These are phyloP conservation scores for Neonectria punicea DNA, from an alignment of 2,329 filamentous ascomycete species.

Conservation along the genomic window DNA sequence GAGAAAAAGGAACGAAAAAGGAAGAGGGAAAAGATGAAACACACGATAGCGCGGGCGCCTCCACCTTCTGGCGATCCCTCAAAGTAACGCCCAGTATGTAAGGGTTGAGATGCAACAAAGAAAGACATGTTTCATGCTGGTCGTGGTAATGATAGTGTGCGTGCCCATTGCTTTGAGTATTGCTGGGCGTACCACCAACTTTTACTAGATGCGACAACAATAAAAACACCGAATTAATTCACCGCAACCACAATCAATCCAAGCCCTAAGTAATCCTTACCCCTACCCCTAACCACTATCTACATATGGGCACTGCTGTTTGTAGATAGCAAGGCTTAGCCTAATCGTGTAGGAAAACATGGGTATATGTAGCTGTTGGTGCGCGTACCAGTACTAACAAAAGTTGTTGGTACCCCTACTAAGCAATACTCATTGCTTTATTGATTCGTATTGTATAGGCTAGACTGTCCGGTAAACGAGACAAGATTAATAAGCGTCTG, in stretches of 20 bases:
- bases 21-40: slow-evolving; percentile 29
- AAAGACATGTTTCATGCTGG: slow-evolving; percentile 1
- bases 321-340: too few species aligned
- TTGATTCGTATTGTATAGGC: not conserved
- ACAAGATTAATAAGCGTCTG: not conserved
- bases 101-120: slow-evolving; percentile 8
- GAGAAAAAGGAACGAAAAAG: slow-evolving; percentile 15
- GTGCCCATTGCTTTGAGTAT: not conserved
- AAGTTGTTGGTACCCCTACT: too few species aligned
- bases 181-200: too few species aligned
- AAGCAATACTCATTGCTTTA: not conserved
- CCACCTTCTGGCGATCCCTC: slow-evolving; percentile 13
- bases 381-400: too few species aligned
- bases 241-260: too few species aligned
- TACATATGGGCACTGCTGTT: too few species aligned
- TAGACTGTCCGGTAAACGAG: not conserved
- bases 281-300: too few species aligned
- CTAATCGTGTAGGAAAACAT: too few species aligned
- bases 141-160: slow-evolving; percentile 5
- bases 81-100: slow-evolving; percentile 19
- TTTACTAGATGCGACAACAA: too few species aligned
- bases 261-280: too few species aligned
- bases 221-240: too few species aligned
- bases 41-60: slow-evolving; percentile 16
- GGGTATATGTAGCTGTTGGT: too few species aligned